Percentiles rank a stretch among this genome's conserved stretches.
Conservation (phyloP, 768 basidiomycete species). For the Amanita rubescens region DNA sequence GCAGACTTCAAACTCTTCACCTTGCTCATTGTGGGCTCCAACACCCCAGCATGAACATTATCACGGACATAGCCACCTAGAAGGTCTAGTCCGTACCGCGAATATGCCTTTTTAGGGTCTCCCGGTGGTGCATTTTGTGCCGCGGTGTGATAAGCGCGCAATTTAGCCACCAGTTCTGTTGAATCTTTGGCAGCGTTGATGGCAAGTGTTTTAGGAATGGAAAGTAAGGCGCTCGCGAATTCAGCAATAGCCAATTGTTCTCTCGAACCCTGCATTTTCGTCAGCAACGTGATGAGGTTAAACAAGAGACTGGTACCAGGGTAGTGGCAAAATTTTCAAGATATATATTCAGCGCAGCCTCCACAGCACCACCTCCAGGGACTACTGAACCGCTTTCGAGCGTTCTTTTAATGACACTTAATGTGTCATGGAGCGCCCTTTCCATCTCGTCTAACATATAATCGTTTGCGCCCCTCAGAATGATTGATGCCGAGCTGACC, state of each 20-base stretch:
- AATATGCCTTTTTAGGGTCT: constrained; percentile 84
- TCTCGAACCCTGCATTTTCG: constrained; percentile 71
- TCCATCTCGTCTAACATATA: constrained; percentile 99
- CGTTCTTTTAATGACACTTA: constrained; percentile 95
- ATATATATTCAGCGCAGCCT: constrained; percentile 95
- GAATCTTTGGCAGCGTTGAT: constrained; percentile 99
- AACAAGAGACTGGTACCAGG: constrained; percentile 42
- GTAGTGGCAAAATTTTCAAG: constrained; percentile 98
- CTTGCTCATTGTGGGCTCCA: constrained; percentile 97
- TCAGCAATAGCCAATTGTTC: constrained; percentile 99
- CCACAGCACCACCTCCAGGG: constrained; percentile 95
- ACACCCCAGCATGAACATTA: constrained; percentile 86
- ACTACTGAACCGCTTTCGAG: constrained; percentile 94
- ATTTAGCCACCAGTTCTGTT: constrained; percentile 93
- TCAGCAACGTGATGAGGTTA: constrained; percentile 4
- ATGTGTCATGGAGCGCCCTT: constrained; percentile 86
- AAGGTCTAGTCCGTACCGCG: constrained; percentile 93
- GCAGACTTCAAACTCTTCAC: constrained; percentile 96
- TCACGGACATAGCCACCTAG: constrained; percentile 93
- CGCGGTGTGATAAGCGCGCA: constrained; percentile 94
- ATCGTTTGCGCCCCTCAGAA: constrained; percentile 95
- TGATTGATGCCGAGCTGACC: constrained; percentile 87
- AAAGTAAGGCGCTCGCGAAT: constrained; percentile 85
- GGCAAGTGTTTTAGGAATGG: constrained; percentile 94
- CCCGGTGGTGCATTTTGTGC: constrained; percentile 88